These are phyloP conservation scores for Bertia moriformis DNA, from an alignment of 2,329 filamentous ascomycete genomes.

Conservation along the genomic window DNA sequence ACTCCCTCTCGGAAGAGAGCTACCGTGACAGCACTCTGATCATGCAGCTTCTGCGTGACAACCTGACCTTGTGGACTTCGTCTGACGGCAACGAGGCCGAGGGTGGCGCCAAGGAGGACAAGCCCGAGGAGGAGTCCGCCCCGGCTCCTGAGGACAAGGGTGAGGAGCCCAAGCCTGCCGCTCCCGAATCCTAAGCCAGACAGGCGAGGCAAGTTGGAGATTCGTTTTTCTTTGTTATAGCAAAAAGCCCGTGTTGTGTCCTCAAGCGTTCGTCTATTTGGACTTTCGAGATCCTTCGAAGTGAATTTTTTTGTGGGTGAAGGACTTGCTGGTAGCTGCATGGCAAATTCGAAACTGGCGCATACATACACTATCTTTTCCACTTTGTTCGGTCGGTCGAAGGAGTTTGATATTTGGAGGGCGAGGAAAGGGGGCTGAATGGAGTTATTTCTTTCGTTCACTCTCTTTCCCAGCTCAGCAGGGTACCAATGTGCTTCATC, in stretches of 20 bases:
- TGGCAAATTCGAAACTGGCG: not conserved
- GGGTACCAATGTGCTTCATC: not conserved
- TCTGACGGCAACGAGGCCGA: constrained; percentile 75
- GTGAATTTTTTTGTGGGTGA: not conserved
- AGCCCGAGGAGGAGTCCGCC: constrained; percentile 44
- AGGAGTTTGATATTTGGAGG: constrained; percentile 1
- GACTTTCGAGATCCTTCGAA: too few relatives aligned
- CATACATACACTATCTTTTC: too few relatives aligned
- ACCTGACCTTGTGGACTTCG: constrained; percentile 95
- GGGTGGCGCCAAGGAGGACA: constrained; percentile 31
- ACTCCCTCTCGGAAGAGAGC: constrained; percentile 92
- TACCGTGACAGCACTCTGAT: constrained; percentile 98
- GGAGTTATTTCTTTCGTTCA: constrained; percentile 1
- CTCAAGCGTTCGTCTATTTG: not conserved
- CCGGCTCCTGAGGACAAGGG: constrained; percentile 27
- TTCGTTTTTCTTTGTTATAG: not conserved
- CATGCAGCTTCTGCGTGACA: constrained; percentile 97
- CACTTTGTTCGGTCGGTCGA: not conserved
- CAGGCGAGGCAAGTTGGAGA: not conserved
- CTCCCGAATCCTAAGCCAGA: not conserved
- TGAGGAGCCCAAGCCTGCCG: constrained; percentile 28
- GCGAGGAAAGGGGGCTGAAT: constrained; percentile 1
- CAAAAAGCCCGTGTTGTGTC: not conserved
- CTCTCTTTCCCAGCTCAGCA: not conserved
- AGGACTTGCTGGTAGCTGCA: not conserved